Base-by-base conservation (phyloP, 225 moss, liverwort and hornwort genomes). In the Pseudisothecium myosuroides region DNA sequence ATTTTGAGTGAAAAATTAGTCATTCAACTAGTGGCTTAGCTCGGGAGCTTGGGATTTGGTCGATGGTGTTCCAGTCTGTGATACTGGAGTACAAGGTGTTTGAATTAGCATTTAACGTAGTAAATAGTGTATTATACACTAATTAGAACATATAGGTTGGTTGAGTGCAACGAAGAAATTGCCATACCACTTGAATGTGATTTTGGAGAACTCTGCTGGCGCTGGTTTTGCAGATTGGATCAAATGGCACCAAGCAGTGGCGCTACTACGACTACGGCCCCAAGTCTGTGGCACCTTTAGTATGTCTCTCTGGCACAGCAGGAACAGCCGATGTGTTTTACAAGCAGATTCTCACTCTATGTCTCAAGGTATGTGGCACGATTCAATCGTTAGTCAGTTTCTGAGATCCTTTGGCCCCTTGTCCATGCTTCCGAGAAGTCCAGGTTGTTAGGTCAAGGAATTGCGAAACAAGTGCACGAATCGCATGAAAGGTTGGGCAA, bases 271-370 rank as follows among this genome's bases (percentile, higher is more conserved):
- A 99, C 69, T 95, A 94, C 82, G 99, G 99, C 52, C 97, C 99
- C 29, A 99, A 99, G 90, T 92, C 88, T 63, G 96, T 96, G 76
- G 93, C 94, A 23, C 99, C 99, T 43, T 89, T 99, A 67, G 96
- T 97, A 52, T 99, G 99, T 82, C 92, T 99, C 26, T 99, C 95
- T 84, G 99, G 97, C 52, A 95, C 95, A 59, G 95, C 99, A 18
- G 99, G 97, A 80, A 96, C 96, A 54, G 99, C 99, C 41, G 99
- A 97, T 82, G 97, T 99, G 49, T 99, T 99, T 62, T 99, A 99
- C 94, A 99, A 99, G 92, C 99, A 99, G 83, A 96, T 99, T 75
- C 91, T 99, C 58, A 94, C 92, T 45, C 89, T 99, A 14, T 95
- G 96, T 65, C 81, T 94, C n/a, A 97, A 94, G 95, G 96, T 96